A percentile compares a stretch with the other conserved stretches of the same genome.
Evolutionary conservation across 352 stramenopile genomes (phyloP).

Genomic region (Phytopythium boreale): DNA sequence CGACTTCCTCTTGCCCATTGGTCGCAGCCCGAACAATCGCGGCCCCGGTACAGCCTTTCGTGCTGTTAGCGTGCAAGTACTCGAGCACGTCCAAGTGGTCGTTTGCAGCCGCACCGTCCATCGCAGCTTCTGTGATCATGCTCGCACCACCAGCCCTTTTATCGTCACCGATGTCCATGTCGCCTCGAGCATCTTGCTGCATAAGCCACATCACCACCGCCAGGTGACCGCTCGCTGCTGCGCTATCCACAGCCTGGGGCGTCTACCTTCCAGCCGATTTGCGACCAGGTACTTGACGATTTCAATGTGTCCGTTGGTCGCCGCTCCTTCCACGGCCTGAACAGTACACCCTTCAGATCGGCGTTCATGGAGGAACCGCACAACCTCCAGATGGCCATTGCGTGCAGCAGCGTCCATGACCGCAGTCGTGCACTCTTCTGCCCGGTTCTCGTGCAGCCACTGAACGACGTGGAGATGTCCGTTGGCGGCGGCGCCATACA

Average conservation of each 20-base stretch:
- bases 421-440: slow-evolving; percentile 14
- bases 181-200: not conserved
- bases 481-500: slow-evolving; percentile 17
- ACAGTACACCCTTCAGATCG: slow-evolving; percentile 13
- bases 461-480: slow-evolving; percentile 18
- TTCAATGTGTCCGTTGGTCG: not conserved
- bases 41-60: not conserved
- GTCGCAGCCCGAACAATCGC: not conserved
- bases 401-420: slow-evolving; percentile 33
- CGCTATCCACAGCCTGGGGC: not conserved
- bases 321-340: not conserved
- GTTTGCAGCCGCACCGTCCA: not conserved
- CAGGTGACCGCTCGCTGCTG: not conserved
- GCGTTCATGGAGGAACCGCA: slow-evolving; percentile 28
- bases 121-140: not conserved
- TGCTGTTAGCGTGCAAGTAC: not conserved
- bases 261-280: not conserved
- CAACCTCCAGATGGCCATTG: slow-evolving; percentile 27
- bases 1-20: not conserved
- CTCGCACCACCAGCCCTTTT: not conserved
- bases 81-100: not conserved
- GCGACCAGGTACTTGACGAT: not conserved
- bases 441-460: slow-evolving; percentile 18
- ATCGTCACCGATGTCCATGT: not conserved
- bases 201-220: not conserved